A percentile compares a stretch with the other conserved stretches of the same genome.
Conservation (phyloP, 768 basidiomycete genomes). For the Heimioporus sp. region DNA sequence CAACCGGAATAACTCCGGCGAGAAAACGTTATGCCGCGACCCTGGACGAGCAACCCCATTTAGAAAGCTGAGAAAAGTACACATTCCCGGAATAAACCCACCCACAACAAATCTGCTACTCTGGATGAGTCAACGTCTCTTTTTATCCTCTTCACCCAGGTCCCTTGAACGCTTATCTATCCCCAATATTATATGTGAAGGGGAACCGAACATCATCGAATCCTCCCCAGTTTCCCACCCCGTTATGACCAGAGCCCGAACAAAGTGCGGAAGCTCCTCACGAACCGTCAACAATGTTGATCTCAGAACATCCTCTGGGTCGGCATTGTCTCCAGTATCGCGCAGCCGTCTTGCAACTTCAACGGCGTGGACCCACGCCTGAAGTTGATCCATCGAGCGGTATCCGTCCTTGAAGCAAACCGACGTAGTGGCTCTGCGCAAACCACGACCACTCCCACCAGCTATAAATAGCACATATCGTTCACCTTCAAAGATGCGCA, state of each 20-base stretch:
- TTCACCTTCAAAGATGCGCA: conserved; percentile 43
- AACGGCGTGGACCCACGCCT: conserved; percentile 46
- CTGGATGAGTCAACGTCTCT: conserved; percentile 14
- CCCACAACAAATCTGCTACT: too few species aligned
- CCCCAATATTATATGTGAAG: conserved; percentile 21
- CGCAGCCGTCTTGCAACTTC: conserved; percentile 15
- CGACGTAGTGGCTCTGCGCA: conserved; percentile 25
- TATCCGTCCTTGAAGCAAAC: conserved; percentile 54
- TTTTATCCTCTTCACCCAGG: conserved; percentile 12
- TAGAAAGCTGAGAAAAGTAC: neutral
- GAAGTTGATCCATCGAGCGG: conserved; percentile 45
- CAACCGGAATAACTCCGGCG: too few species aligned
- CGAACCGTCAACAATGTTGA: conserved; percentile 12
- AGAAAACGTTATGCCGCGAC: too few species aligned
- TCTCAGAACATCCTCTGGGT: conserved; percentile 6
- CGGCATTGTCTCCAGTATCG: neutral
- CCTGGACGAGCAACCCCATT: too few species aligned
- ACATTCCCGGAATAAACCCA: too few species aligned
- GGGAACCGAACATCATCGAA: conserved; percentile 30
- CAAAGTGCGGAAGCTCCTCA: conserved; percentile 16
- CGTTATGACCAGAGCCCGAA: conserved; percentile 15
- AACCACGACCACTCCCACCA: neutral
- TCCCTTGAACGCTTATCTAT: neutral
- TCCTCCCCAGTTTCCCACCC: conserved; percentile 41
- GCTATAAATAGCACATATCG: conserved; percentile 54